Evolutionary conservation across 768 basidiomycete genomes (phyloP).

Genomic region (Lactifluus pinguis): DNA sequence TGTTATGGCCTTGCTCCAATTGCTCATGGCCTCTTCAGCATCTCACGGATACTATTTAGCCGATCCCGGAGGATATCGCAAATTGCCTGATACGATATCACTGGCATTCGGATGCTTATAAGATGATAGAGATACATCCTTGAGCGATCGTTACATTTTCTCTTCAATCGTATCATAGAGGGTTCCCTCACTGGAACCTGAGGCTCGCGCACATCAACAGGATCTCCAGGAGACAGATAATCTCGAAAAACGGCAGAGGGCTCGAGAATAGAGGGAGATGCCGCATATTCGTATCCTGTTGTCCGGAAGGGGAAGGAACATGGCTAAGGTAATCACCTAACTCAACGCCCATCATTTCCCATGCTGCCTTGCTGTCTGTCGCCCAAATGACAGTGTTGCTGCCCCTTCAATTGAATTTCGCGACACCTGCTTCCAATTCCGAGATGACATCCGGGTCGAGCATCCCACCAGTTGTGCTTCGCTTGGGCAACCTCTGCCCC

Average conservation of each 20-base stretch:
- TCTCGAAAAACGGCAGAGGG: background rate
- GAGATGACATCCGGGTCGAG: too few species aligned
- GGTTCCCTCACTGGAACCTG: conserved; percentile 8
- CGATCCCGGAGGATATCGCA: background rate
- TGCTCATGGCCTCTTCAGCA: too few species aligned
- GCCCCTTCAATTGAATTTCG: too few species aligned
- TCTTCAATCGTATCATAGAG: conserved; percentile 7
- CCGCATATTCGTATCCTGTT: background rate
- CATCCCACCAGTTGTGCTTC: too few species aligned
- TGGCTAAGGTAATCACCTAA: background rate
- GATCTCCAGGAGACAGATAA: background rate
- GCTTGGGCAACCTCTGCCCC: too few species aligned
- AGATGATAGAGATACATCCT: conserved; percentile 8
- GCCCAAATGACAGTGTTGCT: too few species aligned
- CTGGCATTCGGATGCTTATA: conserved; percentile 15
- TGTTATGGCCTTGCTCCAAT: too few species aligned
- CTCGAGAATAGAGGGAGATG: background rate
- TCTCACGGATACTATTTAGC: too few species aligned
- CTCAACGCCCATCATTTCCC: too few species aligned
- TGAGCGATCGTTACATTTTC: conserved; percentile 5
- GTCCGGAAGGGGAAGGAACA: background rate
- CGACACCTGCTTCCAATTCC: too few species aligned
- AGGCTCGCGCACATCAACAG: conserved; percentile 1
- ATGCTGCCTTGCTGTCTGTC: too few species aligned
- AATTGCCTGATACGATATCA: background rate